Evolutionary conservation across 768 basidiomycete genomes (phyloP), one percentile per base, ranked within the genome.

Genomic region (Pisolithus microcarpus): DNA sequence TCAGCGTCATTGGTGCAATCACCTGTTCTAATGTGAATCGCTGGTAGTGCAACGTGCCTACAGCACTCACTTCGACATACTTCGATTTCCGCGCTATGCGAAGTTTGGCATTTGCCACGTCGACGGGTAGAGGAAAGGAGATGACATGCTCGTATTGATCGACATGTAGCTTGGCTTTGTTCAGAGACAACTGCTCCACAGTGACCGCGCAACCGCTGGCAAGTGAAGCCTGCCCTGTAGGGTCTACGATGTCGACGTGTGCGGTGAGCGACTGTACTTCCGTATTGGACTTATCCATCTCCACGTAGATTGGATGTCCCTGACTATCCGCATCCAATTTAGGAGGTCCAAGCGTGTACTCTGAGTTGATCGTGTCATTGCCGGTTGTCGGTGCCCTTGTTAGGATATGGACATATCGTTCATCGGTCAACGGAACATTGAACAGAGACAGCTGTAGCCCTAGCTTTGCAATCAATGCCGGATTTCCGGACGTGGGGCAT

Each of bases 51-150:
- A 11, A 1, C 2, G 5, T 16, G n/a, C 11, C 13, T 3, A 38
- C 16, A 11, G 7, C 26, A 0, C 46, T 5, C 23, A 67, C 69
- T 60, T 68, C 71, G 2, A 82, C 63, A 51, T 77, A 83, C 23
- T 61, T 69, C 1, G 79, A 82, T 55, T 76, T 80, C 38, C 81
- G 70, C 7, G 81, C 81, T 31, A 82, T 55, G 5, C 78, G 72
- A 8, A 74, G 57, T 55, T 68, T 77, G 3, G 61, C 48, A 11
- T 65, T 65, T 18, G 56, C 53, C 4, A 67, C 66, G 34, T 72
- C 57, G 9, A 81, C 62, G 7, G 76, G 75, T 42, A 76, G 72
- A 0, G 78, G 78, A 39, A 71, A 79, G 1, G 40, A 7, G 7
- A 79, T 50, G 31, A 49, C 43, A 48, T 71, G 58, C 4, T 50